Base-by-base conservation (phyloP, 768 basidiomycete species). In the Boletellus emodensis region DNA sequence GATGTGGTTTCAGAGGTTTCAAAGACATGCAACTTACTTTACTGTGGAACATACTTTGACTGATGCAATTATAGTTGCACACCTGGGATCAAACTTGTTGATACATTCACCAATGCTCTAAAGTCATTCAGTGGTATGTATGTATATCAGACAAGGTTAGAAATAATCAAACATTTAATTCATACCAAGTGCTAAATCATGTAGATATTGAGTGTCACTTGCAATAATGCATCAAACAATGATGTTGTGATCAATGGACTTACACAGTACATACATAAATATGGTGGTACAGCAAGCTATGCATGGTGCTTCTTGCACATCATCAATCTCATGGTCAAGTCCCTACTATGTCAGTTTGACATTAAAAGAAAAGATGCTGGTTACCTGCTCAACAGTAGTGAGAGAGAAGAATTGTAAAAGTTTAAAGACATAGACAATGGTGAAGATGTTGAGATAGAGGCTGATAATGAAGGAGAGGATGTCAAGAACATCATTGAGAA, bases 1-100 rank as follows among this genome's bases (percentile, higher is more conserved):
- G 71, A 72, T 48, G 34, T 70, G 1, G 53, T 67, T 11, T n/a
- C n/a, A n/a, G 67, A 71, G 44, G 65, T 71, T 11, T 8, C 18
- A 12, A 39, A 39, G 24, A 24, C n/a, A 8, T 6, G 6, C n/a
- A 6, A 26, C 40, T 15, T 24, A 40, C 40, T 14, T 8, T 40
- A n/a, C n/a, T n/a, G n/a, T n/a, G n/a, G n/a, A n/a, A n/a, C n/a
- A n/a, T n/a, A n/a, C n/a, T n/a, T n/a, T n/a, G n/a, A n/a, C n/a
- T n/a, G 14, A 14, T 24, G 4, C 22, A 6, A 44, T n/a, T 14
- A 5, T n/a, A 45, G 45, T 46, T 14, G 36, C 45, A 46, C 36
- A 46, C n/a, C 20, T 38, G 36, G 45, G 8, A 34, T 18, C n/a
- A 46, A 46, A 11, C 45, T 46, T 30, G 26, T 37, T 4, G 10